These are phyloP conservation scores for Poa pratensis DNA, from an alignment of 176 grass and related monocot species.

Conservation along the genomic window DNA sequence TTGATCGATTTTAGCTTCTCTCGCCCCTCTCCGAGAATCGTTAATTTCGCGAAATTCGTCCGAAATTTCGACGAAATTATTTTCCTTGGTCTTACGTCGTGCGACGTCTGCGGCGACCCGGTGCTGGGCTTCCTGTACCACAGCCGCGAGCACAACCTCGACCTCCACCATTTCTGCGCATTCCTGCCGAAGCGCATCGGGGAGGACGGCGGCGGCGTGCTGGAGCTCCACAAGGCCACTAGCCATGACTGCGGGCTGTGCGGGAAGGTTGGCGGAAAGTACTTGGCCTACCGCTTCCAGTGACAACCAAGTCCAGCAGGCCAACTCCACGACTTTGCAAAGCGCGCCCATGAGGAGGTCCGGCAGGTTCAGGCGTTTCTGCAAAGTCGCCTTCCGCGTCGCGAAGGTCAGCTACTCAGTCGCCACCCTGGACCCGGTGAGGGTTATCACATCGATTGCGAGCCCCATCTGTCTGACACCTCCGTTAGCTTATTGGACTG, in stretches of 20 bases:
- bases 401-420: neutral
- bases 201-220: neutral
- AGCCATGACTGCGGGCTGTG: neutral
- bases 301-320: neutral
- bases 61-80: no score
- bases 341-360: neutral
- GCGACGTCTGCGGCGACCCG: neutral
- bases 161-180: neutral
- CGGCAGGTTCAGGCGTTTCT: neutral
- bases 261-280: neutral
- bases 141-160: neutral
- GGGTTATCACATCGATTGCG: neutral
- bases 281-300: neutral
- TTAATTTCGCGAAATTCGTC: no score
- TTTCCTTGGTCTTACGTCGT: no score
- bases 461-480: neutral
- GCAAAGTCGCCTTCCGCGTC: conserved; percentile 17
- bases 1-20: no score
- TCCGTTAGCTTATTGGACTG: neutral
- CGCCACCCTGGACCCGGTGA: conserved; percentile 3
- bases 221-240: neutral
- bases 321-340: neutral
- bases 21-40: no score
- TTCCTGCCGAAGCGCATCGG: neutral
- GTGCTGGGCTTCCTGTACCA: conserved; percentile 5